Evolutionary conservation across 129 eudicot genomes (phyloP).

Genomic region (Kitagawia praeruptora): DNA sequence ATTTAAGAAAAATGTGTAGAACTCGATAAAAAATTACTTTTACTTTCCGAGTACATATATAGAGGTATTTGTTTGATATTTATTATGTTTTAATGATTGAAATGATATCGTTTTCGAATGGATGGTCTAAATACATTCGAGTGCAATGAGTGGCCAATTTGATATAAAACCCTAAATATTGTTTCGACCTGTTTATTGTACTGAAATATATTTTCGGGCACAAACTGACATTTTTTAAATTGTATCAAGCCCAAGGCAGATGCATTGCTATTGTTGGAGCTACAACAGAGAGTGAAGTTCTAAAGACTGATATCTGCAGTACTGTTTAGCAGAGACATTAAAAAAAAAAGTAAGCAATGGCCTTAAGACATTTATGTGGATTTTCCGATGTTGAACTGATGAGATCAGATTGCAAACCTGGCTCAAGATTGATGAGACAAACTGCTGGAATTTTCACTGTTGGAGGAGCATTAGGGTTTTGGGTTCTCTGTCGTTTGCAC

Average conservation of each 20-base stretch:
- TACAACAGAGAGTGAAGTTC: not conserved
- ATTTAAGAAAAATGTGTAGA: too few relatives aligned
- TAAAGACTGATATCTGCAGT: not conserved
- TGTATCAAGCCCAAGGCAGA: not conserved
- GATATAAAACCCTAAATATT: too few relatives aligned
- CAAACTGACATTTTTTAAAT: too few relatives aligned
- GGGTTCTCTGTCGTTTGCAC: slow-evolving; percentile 88
- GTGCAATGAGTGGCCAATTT: too few relatives aligned
- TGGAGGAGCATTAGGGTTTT: slow-evolving; percentile 90
- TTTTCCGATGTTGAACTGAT: slow-evolving; percentile 89
- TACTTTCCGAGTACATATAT: too few relatives aligned
- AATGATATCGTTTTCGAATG: too few relatives aligned
- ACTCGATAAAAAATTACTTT: too few relatives aligned
- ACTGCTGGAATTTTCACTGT: slow-evolving; percentile 85
- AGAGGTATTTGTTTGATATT: too few relatives aligned
- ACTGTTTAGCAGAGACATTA: not conserved
- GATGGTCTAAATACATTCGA: too few relatives aligned
- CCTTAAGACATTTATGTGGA: slow-evolving; percentile 66
- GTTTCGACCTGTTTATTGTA: too few relatives aligned
- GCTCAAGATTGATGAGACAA: slow-evolving; percentile 84
- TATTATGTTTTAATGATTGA: too few relatives aligned
- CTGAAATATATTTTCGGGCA: too few relatives aligned
- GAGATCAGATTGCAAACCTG: slow-evolving; percentile 92
- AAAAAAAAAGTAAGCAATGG: slow-evolving; percentile 30
- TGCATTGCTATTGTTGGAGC: not conserved